Base-by-base conservation (phyloP, 352 stramenopile species). In the Pythium insidiosum region DNA sequence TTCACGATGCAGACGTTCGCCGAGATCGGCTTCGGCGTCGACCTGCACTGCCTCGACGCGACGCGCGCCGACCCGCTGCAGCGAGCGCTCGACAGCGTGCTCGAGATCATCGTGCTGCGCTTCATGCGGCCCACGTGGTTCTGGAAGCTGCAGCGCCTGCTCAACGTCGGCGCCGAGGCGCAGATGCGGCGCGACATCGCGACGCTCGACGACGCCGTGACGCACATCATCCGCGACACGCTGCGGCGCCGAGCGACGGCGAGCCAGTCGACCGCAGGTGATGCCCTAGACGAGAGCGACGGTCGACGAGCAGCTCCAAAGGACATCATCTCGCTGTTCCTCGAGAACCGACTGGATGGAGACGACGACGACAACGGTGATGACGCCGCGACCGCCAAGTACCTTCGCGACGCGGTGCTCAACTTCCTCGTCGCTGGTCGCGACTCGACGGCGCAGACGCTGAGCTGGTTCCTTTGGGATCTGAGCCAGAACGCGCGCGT, bases 361-460 rank as follows among this genome's bases (percentile, higher is more conserved):
- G 12, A 21, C 0, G 43, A 61, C 11, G n/a, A n/a, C n/a, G n/a
- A n/a, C n/a, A n/a, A 37, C 35, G 26, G 61, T 20, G 4, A 55
- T 15, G 43, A 66, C 9, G 53, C 72, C 38, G 51, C 60, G 21
- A 58, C 56, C 21, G n/a, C n/a, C n/a, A n/a, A n/a, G n/a, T 73
- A 60, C 43, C 36, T 90, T 20, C 58, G 73, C 10, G 72, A 89
- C 50, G 63, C 88, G 26, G 61, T 88, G 12, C 58, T 91, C 22
- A 76, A 73, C 25, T 84, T 91, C 40, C 55, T 89, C 39, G 72
- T 84, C n/a, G 79, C 73, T 33, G 79, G 79, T n/a, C 58, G 77
- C 20, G 79, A 91, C 56, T 81, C 76, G 0, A 87, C 77, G 0
- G 56, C 79, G 15, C 56, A 65, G 41, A 56, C 72, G 11, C 48